These are phyloP conservation scores for Kodamaea jinghongensis DNA, from an alignment of 805 yeast genomes.

Conservation along the genomic window DNA sequence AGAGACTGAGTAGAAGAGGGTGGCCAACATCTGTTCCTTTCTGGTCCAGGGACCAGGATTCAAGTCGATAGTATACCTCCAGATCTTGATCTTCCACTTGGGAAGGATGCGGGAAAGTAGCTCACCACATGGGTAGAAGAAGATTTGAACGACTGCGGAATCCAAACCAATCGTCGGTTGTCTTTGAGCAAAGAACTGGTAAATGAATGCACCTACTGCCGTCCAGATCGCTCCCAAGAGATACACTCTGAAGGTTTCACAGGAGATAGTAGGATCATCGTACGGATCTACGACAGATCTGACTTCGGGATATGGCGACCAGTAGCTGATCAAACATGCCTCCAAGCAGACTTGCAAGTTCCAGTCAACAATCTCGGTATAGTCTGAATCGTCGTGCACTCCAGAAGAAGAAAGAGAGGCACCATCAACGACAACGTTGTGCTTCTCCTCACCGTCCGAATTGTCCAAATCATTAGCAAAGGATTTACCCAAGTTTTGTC, in stretches of 20 bases:
- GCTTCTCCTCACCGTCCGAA: too few species aligned
- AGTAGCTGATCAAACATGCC: slow-evolving; percentile 36
- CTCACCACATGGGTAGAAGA: slow-evolving; percentile 45
- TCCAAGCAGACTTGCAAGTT: slow-evolving; percentile 33
- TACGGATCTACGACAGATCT: slow-evolving; percentile 41
- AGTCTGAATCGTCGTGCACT: neutral
- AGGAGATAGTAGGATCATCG: slow-evolving; percentile 49
- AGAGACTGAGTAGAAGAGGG: slow-evolving; percentile 41
- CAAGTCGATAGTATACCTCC: slow-evolving; percentile 38
- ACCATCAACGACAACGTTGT: too few species aligned
- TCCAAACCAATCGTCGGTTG: slow-evolving; percentile 45
- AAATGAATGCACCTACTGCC: slow-evolving; percentile 52
- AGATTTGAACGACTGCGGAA: slow-evolving; percentile 45
- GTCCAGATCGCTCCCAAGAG: slow-evolving; percentile 50
- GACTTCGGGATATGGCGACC: slow-evolving; percentile 42
- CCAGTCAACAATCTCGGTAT: slow-evolving; percentile 25
- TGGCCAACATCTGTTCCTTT: slow-evolving; percentile 66
- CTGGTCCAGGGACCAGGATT: slow-evolving; percentile 65
- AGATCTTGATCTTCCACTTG: slow-evolving; percentile 23
- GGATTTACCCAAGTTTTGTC: too few species aligned
- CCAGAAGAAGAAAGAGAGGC: too few species aligned
- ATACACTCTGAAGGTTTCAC: slow-evolving; percentile 57
- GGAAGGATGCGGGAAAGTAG: slow-evolving; percentile 36
- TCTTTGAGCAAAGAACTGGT: slow-evolving; percentile 55
- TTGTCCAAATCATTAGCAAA: too few species aligned